Percentiles rank a stretch among this genome's conserved stretches.
Conservation (phyloP, 2,329 filamentous ascomycete species). For the Periconia sp. region DNA sequence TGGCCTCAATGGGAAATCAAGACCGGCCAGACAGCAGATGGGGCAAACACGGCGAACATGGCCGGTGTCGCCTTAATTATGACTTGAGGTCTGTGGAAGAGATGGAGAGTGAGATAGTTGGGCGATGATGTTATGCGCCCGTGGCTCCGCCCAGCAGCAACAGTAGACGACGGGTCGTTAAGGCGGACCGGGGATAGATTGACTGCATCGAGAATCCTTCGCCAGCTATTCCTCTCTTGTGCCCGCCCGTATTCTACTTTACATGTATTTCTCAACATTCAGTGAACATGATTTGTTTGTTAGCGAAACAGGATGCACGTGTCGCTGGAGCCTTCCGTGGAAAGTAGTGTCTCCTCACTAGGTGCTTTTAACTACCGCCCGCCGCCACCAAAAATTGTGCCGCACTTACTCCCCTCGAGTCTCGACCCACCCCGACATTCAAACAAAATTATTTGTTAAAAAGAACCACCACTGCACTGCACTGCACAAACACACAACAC, state of each 20-base stretch:
- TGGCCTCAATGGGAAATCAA: not conserved
- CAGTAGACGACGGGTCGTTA: not conserved
- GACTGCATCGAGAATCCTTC: not conserved
- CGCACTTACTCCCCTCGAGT: constrained; percentile 1
- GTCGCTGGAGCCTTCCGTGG: not conserved
- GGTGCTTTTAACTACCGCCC: not conserved
- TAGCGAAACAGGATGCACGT: too few species aligned
- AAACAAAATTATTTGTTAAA: not conserved
- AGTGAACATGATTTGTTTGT: too few species aligned
- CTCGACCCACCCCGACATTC: constrained; percentile 2
- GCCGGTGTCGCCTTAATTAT: not conserved
- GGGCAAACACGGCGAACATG: not conserved
- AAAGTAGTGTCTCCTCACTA: not conserved
- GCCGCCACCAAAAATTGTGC: constrained; percentile 25
- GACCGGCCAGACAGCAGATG: not conserved
- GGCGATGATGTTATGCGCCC: not conserved
- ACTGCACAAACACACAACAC: constrained; percentile 11
- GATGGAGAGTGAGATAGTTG: not conserved
- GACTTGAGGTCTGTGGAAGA: not conserved
- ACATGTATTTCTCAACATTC: too few species aligned
- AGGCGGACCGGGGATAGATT: not conserved
- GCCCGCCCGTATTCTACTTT: too few species aligned
- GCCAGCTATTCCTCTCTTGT: not conserved
- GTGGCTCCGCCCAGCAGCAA: not conserved
- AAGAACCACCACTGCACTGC: constrained; percentile 4